Percentiles rank a stretch among this genome's conserved stretches.
Evolutionary conservation across 164 flowering plant species (phyloP).

Genomic region (Berberis vulgaris): DNA sequence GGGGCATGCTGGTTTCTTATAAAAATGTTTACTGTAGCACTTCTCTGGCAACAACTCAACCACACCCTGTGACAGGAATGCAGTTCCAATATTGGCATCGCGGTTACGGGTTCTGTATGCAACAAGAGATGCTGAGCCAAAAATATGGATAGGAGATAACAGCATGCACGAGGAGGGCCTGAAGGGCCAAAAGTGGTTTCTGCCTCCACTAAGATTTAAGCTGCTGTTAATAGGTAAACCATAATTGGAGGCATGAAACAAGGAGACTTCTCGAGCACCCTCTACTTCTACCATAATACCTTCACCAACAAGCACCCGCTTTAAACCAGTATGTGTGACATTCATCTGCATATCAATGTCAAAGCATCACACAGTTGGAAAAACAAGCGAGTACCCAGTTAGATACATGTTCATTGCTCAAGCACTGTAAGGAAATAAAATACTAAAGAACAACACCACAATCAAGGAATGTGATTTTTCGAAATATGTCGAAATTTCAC

Average conservation of each 20-base stretch:
- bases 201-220: constrained; percentile 5
- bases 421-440: not conserved
- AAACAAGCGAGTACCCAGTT: not conserved
- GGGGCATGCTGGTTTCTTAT: constrained; percentile 23
- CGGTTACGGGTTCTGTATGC: constrained; percentile 42
- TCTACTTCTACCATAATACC: constrained; percentile 51
- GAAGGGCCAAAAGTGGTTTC: constrained; percentile 21
- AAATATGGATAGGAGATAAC: constrained; percentile 35
- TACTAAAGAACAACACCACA: no score
- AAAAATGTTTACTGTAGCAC: constrained; percentile 29
- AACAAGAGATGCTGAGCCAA: constrained; percentile 49
- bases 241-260: constrained; percentile 27
- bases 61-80: constrained; percentile 21
- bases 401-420: not conserved
- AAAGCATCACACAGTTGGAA: not conserved
- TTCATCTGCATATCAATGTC: constrained; percentile 33
- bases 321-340: constrained; percentile 37
- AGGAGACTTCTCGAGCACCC: constrained; percentile 41
- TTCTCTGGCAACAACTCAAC: constrained; percentile 52
- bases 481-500: no score
- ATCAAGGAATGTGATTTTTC: no score
- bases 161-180: constrained; percentile 29
- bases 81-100: constrained; percentile 25
- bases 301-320: constrained; percentile 55
- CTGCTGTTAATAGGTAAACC: constrained; percentile 20